Base-by-base conservation (phyloP, 2,329 filamentous ascomycete genomes). In the Macrophomina pseudophaseolina region DNA sequence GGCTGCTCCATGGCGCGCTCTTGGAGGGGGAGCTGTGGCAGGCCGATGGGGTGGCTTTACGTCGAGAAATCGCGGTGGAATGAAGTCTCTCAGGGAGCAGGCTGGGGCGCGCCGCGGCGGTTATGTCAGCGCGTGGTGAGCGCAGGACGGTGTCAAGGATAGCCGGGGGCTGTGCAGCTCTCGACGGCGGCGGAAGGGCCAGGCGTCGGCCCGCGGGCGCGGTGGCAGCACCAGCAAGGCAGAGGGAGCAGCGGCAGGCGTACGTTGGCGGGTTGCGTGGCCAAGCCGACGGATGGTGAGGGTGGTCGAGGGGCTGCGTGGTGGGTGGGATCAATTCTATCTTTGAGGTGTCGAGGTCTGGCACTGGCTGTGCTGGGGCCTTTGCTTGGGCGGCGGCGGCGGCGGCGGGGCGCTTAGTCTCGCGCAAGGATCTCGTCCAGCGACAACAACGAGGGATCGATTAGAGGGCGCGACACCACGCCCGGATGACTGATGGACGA, bases 1-100 rank as follows among this genome's bases (percentile, higher is more conserved):
- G 80, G 80, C 54, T 78, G 76, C 73, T 83, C 81, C 79, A 82
- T 82, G 74, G 68, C 74, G 75, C 44, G 48, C 44, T 58, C 11
- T 12, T 49, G 44, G 30, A 32, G 58, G 42, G 6, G 5, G 8
- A 42, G 14, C 18, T 30, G 18, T 8, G 23, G 9, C 4, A 23
- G 35, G 40, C 54, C 40, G 32, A 6, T 5, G 14, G 23, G 23
- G 40, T 46, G 44, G 38, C 18, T 49, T 62, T 32, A 16, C 42
- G 44, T 42, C 18, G 40, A 33, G 38, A 54, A 30, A 30, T 16
- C 44, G 35, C 30, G 42, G 44, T 33, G 18, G 54, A 53, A 33
- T 54, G 48, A 56, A 35, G 63, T 35, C 42, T 62, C 23, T 63
- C 56, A 63, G 56, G 65, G 56, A 66, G 65, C 56, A 53, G 49